A percentile compares a stretch with the other conserved stretches of the same genome.
phyloP scores from a whole-genome alignment of 805 yeast genomes.

The Candida krabiensis region DNA sequence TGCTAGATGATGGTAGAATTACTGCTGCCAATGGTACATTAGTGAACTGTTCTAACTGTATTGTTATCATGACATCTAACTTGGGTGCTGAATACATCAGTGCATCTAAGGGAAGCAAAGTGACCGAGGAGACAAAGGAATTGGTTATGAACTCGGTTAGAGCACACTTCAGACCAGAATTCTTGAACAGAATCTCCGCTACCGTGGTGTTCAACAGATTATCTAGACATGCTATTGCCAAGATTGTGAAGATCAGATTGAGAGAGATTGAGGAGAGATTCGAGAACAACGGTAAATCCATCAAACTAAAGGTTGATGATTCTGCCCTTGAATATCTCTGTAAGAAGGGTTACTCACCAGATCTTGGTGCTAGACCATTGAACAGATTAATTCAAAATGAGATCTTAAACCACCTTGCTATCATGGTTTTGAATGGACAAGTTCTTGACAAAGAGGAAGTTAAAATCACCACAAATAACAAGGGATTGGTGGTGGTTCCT shows the following conservation, averaged over 20 bases:
- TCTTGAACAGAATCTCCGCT: conserved; percentile 91
- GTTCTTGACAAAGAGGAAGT: conserved; percentile 86
- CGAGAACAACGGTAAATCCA: conserved; percentile 76
- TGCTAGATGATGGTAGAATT: conserved; percentile 94
- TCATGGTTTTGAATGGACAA: conserved; percentile 84
- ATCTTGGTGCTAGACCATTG: conserved; percentile 96
- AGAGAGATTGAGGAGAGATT: conserved; percentile 84
- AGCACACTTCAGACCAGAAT: conserved; percentile 94
- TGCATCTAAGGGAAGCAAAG: conserved; percentile 57
- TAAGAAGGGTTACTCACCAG: conserved; percentile 84
- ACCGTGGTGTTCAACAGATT: conserved; percentile 91
- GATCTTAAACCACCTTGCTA: conserved; percentile 83
- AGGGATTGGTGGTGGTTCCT: conserved; percentile 77
- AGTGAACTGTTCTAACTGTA: conserved; percentile 88
- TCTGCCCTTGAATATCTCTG: conserved; percentile 82
- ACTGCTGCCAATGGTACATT: conserved; percentile 94
- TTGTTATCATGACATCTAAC: conserved; percentile 95
- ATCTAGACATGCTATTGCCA: conserved; percentile 86
- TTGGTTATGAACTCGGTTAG: conserved; percentile 82
- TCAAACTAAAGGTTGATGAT: conserved; percentile 69
- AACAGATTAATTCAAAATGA: conserved; percentile 88
- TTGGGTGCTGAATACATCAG: conserved; percentile 91
- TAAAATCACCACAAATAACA: conserved; percentile 53
- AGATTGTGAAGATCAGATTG: conserved; percentile 85
- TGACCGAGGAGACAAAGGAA: conserved; percentile 68